Base-by-base conservation (phyloP, 768 basidiomycete genomes). In the Lactarius sanguifluus region DNA sequence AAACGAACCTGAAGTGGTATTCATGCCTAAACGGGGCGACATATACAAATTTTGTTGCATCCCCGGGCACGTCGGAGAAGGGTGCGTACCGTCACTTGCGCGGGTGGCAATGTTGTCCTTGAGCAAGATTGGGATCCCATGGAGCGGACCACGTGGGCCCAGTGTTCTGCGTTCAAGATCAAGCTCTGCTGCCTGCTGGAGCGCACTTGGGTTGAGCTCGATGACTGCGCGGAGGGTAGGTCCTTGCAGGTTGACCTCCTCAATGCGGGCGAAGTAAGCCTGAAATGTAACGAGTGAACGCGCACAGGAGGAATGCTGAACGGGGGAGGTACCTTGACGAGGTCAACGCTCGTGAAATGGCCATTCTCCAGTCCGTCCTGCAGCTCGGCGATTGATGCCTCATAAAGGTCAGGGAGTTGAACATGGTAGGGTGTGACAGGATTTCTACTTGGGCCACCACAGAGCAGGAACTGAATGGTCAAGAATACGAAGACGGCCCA, bases 191-290 rank as follows among this genome's bases (percentile, higher is more conserved):
- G 80, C 81, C 62, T 79, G 72, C 9, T 57, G 47, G 23, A 81
- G 66, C 7, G 80, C 80, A 25, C 71, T 74, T 0, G 79, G 77
- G 59, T 79, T 81, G 7, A 72, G 76, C 65, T 80, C 77, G 23
- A 81, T 73, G 20, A 81, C 76, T 1, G 80, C 80, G n/a, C 76
- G 79, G 18, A 81, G 64, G 2, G 32, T 66, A 3, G 80, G 74
- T 2, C 79, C 79, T 50, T 77, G 66, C 16, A 76, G 64, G 70
- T 81, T 81, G 18, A 81, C 80, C 73, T 81, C 80, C 23, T 77
- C 75, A 54, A 81, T 81, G 18, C 80, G 76, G 20, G 76, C 73
- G 56, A 81, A 72, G 65, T 81, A 81, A 1, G 80, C 78, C 79
- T 80, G 52, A 13, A 18, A 18, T 5, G 30, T 12, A 18, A 55